A percentile compares a stretch with the other conserved stretches of the same genome.
Evolutionary conservation across 495 filamentous ascomycete species (phyloP).

Genomic region (Extremus antarcticus): DNA sequence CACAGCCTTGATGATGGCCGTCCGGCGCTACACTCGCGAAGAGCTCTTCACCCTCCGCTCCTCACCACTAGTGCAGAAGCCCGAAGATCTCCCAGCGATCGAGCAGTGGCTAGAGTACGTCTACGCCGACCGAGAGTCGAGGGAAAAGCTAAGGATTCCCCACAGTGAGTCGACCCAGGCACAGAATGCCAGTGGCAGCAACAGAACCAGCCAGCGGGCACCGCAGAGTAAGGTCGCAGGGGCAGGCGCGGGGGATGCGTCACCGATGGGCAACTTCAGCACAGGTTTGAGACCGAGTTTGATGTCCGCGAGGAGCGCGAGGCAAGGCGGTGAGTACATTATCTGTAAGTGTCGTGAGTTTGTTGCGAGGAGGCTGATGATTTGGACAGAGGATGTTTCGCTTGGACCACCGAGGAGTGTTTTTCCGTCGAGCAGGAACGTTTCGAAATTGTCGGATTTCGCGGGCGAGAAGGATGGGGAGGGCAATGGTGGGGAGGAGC

Average conservation of each 20-base stretch:
- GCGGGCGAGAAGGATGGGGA: slow-evolving; percentile 18
- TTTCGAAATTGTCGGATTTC: slow-evolving; percentile 7
- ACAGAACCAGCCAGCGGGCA: not conserved
- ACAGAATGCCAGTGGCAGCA: slow-evolving; percentile 1
- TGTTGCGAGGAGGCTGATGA: not conserved
- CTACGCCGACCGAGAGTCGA: slow-evolving; percentile 11
- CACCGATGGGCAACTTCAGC: slow-evolving; percentile 19
- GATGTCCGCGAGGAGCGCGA: not conserved
- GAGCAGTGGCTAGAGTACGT: slow-evolving; percentile 98
- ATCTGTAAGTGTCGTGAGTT: not conserved
- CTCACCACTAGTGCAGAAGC: slow-evolving; percentile 79
- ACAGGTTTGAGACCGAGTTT: slow-evolving; percentile 13
- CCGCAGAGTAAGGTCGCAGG: slow-evolving; percentile 1
- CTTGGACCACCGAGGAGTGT: slow-evolving; percentile 15
- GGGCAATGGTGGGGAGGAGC: slow-evolving; percentile 15
- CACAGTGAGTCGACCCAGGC: slow-evolving; percentile 13
- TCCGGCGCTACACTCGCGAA: slow-evolving; percentile 59
- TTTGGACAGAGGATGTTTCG: slow-evolving; percentile 9
- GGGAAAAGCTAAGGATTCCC: slow-evolving; percentile 20
- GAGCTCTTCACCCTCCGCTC: slow-evolving; percentile 65
- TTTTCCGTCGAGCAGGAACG: slow-evolving; percentile 17
- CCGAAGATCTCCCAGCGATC: slow-evolving; percentile 65
- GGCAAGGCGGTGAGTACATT: slow-evolving; percentile 10
- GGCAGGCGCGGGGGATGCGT: slow-evolving; percentile 3
- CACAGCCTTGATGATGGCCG: slow-evolving; percentile 17